phyloP scores from a whole-genome alignment of 140 eudicot species.

The Cichorium intybus region DNA sequence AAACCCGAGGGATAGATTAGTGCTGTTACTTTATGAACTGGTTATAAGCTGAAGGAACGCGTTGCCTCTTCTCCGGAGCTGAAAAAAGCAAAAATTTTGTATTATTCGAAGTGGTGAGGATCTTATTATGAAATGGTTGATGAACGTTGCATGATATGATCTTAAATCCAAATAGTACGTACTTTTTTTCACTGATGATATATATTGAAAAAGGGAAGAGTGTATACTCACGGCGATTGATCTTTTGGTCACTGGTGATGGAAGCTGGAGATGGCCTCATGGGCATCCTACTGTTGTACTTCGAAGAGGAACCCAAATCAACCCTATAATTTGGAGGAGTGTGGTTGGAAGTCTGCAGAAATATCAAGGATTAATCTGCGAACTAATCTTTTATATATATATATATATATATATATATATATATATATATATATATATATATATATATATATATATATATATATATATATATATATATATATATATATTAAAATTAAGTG shows the following conservation, averaged over 20 bases:
- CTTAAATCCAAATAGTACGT: no score
- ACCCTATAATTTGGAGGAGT: conserved; percentile 47
- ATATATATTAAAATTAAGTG: not conserved
- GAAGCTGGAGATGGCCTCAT: conserved; percentile 32
- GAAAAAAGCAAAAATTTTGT: conserved; percentile 12
- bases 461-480: no score
- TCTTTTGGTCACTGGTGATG: conserved; percentile 39
- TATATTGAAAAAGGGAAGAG: not conserved
- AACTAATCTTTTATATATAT: not conserved
- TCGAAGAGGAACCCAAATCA: conserved; percentile 59
- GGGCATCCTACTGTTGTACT: conserved; percentile 49
- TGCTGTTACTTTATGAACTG: conserved; percentile 69
- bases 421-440: no score
- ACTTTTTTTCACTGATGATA: not conserved
- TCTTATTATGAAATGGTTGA: not conserved
- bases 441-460: no score
- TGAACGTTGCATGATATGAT: not conserved
- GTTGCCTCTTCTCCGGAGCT: conserved; percentile 88
- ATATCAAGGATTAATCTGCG: conserved; percentile 2
- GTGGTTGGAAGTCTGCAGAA: conserved; percentile 45
- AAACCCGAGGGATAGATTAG: conserved; percentile 2
- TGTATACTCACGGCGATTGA: conserved; percentile 56
- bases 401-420: no score
- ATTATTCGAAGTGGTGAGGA: not conserved
- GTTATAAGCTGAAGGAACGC: conserved; percentile 85